Base-by-base conservation (phyloP, 768 basidiomycete genomes). In the Pleurotus djamor region DNA sequence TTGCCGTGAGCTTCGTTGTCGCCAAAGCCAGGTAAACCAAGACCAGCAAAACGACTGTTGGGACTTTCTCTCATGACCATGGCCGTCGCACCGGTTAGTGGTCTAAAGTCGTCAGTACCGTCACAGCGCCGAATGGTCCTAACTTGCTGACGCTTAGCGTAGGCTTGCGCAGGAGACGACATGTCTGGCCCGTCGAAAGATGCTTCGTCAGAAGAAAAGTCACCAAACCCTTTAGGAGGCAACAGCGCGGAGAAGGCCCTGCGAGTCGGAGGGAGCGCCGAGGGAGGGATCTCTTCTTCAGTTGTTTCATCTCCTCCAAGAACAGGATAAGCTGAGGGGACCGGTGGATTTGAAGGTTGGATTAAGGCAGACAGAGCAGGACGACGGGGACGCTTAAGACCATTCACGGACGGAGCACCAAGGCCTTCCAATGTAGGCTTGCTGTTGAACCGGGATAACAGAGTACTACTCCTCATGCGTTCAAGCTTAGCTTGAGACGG, bases 1-100 rank as follows among this genome's bases (percentile, higher is more conserved):
- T 98, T 99, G 41, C 96, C 96, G 60, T 87, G 80, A 41, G 91
- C 86, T 71, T 99, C 97, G 66, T 94, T 94, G 65, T 94, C 94
- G 13, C 96, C 91, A 72, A 96, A 97, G 0, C 94, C 89, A 52
- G 91, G 88, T 54, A 94, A 72, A 47, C 88, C 92, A 79, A 82
- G 60, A 32, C 78, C 75, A 71, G 82, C 73, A 52, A 80, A 82
- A 60, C 82, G 83, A 5, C 80, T 74, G 4, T 82, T 81, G 9
- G 86, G 87, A 64, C 84, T 84, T 60, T 87, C 84, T 43, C 79
- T 79, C 64, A 74, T 73, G 43, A 76, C 75, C 65, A 79, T 66
- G 9, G 86, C 83, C 13, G 81, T 86, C 9, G 80, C 85, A 13
- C 88, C 86, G n/a, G 88, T 88, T 14, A 89, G 51, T 17, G 89